Conservation (phyloP, 2,329 filamentous ascomycete species). For the Penicillium janthinellum region DNA sequence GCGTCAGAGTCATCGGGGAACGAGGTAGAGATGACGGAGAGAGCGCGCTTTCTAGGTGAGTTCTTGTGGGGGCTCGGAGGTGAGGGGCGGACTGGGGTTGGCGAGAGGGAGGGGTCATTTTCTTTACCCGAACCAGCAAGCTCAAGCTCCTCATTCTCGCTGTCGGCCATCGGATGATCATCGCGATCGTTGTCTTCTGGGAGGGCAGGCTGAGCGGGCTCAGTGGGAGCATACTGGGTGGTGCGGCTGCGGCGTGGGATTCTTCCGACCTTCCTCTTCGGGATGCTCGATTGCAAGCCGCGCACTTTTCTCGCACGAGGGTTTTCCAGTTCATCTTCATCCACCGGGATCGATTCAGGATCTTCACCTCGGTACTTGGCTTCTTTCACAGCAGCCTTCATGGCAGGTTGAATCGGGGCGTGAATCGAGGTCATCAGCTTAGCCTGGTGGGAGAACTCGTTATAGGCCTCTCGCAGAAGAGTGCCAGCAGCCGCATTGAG, state of each 20-base stretch:
- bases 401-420: slow-evolving; percentile 53
- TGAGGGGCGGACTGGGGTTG: slow-evolving; percentile 36
- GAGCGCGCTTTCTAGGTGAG: slow-evolving; percentile 45
- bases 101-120: slow-evolving; percentile 50
- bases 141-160: slow-evolving; percentile 27
- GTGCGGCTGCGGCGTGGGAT: not conserved
- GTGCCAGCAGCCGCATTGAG: slow-evolving; percentile 63
- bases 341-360: slow-evolving; percentile 28
- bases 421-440: slow-evolving; percentile 65
- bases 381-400: slow-evolving; percentile 51
- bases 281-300: slow-evolving; percentile 11
- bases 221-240: not conserved
- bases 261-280: slow-evolving; percentile 17
- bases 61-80: slow-evolving; percentile 42
- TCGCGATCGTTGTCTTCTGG: slow-evolving; percentile 9
- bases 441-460: slow-evolving; percentile 58
- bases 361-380: slow-evolving; percentile 60
- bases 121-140: slow-evolving; percentile 48
- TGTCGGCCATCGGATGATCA: slow-evolving; percentile 17
- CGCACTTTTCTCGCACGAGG: slow-evolving; percentile 21
- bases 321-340: slow-evolving; percentile 24
- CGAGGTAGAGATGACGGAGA: slow-evolving; percentile 44
- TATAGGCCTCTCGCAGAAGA: slow-evolving; percentile 61
- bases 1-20: slow-evolving; percentile 35
- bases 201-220: not conserved